Evolutionary conservation across 78 protist species (phyloP).

Genomic region (Guillardia theta): DNA sequence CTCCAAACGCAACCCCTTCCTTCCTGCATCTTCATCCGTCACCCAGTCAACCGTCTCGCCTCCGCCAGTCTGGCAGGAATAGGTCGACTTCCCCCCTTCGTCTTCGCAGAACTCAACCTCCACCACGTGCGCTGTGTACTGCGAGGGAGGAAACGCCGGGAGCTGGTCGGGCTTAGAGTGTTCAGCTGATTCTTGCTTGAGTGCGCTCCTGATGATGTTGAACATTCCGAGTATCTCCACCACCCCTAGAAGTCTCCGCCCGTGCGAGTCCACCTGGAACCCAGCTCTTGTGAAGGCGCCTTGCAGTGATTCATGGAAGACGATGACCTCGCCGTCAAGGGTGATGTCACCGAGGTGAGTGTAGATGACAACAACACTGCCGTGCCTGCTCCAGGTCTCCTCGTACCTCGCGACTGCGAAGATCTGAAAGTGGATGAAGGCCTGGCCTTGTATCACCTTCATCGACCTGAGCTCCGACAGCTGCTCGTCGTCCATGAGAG

Average conservation of each 20-base stretch:
- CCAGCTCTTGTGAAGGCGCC: not conserved
- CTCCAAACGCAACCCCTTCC: not conserved
- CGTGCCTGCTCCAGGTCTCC: not conserved
- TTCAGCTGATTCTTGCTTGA: not conserved
- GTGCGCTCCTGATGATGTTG: not conserved
- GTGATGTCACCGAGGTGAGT: not conserved
- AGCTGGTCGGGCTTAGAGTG: not conserved
- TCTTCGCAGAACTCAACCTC: not conserved
- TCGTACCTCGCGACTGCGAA: not conserved
- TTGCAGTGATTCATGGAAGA: not conserved
- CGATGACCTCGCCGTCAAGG: not conserved
- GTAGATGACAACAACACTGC: not conserved
- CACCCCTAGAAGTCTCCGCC: not conserved
- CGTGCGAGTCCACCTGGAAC: not conserved
- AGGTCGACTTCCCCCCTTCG: not conserved
- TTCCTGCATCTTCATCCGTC: not conserved
- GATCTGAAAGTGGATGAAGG: not conserved
- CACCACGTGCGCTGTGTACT: not conserved
- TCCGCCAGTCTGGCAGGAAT: not conserved
- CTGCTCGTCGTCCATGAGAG: not conserved
- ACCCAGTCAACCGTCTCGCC: not conserved
- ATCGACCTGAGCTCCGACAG: not conserved
- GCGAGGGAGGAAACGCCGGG: too few relatives aligned
- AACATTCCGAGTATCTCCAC: not conserved
- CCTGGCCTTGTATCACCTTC: not conserved